Percentiles rank a stretch among this genome's conserved stretches.
phyloP scores from a whole-genome alignment of 2,329 filamentous ascomycete genomes.

The Pyrenophora graminea region DNA sequence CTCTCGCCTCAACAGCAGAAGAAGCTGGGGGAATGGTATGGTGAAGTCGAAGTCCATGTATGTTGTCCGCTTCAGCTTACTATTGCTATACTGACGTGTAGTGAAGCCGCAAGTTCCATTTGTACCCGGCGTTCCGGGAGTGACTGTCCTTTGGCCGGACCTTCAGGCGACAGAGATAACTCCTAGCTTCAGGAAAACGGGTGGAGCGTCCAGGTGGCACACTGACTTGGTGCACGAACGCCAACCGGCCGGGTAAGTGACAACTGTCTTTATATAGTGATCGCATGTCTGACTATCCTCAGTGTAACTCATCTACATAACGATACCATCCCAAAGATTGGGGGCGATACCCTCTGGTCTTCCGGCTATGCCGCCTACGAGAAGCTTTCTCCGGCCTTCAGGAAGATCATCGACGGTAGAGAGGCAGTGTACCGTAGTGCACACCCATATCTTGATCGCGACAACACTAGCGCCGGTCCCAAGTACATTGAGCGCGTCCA shows the following conservation, averaged over 20 bases:
- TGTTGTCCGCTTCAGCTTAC: conserved; percentile 25
- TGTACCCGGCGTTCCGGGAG: conserved; percentile 68
- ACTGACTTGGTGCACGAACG: conserved; percentile 72
- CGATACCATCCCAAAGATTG: conserved; percentile 66
- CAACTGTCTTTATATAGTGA: not conserved
- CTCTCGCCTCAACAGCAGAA: conserved; percentile 39
- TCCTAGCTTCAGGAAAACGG: conserved; percentile 68
- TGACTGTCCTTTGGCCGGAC: conserved; percentile 70
- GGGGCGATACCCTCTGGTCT: conserved; percentile 75
- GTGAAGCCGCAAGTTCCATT: conserved; percentile 69
- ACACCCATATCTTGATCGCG: conserved; percentile 68
- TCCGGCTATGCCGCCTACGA: conserved; percentile 72
- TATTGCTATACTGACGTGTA: not conserved
- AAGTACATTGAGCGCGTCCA: conserved; percentile 70
- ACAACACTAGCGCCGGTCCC: conserved; percentile 64
- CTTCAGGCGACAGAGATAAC: conserved; percentile 64
- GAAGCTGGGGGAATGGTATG: conserved; percentile 41
- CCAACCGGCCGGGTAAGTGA: conserved; percentile 63
- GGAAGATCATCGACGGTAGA: conserved; percentile 68
- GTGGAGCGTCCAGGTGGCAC: conserved; percentile 71
- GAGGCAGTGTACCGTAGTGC: conserved; percentile 68
- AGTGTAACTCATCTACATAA: conserved; percentile 70
- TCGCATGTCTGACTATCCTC: not conserved
- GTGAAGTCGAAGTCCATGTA: conserved; percentile 70
- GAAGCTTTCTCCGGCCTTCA: conserved; percentile 71